These are phyloP conservation scores for Yamadazyma trypodendri DNA, from an alignment of 1,139 yeast species.

Conservation along the genomic window DNA sequence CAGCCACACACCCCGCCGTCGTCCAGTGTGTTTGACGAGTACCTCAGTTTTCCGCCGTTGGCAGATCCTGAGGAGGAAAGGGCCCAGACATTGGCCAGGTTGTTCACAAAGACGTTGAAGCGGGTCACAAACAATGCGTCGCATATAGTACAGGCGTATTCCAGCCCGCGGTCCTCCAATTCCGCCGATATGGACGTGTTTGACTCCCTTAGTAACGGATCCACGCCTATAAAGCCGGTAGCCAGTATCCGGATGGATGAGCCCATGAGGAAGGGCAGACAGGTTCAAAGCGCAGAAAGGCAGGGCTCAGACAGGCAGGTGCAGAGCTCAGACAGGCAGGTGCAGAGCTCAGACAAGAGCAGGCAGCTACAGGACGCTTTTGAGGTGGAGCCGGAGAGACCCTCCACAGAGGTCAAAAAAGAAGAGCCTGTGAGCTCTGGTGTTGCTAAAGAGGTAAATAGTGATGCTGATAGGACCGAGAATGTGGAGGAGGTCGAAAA, in stretches of 20 bases:
- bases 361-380: conserved; percentile 12
- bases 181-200: conserved; percentile 10
- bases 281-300: too few species aligned
- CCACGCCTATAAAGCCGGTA: conserved; percentile 10
- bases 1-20: conserved; percentile 1
- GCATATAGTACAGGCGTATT: conserved; percentile 34
- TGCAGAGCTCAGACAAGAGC: conserved; percentile 6
- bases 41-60: conserved; percentile 44
- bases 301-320: neutral
- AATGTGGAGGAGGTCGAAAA: too few species aligned
- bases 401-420: too few species aligned
- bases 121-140: conserved; percentile 48
- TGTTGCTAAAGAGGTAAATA: too few species aligned
- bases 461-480: too few species aligned
- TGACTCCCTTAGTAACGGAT: conserved; percentile 4
- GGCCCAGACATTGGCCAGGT: conserved; percentile 29
- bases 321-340: neutral
- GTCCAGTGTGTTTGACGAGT: conserved; percentile 24
- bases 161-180: conserved; percentile 15
- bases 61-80: conserved; percentile 44
- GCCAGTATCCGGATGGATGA: conserved; percentile 4
- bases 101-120: conserved; percentile 41
- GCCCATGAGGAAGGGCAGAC: neutral
- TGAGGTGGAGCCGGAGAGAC: conserved; percentile 2
- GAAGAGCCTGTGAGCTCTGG: too few species aligned